Percentiles rank a stretch among this genome's conserved stretches.
Conservation (phyloP, 2,329 filamentous ascomycete species). For the Cercospora janseana region DNA sequence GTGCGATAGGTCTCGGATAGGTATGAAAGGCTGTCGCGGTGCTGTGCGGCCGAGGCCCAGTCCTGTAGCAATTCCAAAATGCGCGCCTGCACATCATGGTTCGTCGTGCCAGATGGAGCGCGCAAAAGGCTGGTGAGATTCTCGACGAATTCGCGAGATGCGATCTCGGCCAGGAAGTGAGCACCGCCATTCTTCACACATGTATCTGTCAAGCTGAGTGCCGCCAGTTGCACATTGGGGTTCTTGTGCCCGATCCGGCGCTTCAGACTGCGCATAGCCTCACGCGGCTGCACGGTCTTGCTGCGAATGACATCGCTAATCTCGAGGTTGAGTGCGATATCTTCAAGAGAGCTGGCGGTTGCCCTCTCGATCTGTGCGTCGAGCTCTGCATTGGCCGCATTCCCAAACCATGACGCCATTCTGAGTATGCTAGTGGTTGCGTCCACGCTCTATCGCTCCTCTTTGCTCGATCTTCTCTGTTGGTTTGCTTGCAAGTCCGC, state of each 20-base stretch:
- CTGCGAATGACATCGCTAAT: slow-evolving; percentile 97
- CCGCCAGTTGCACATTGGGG: slow-evolving; percentile 91
- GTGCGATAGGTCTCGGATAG: slow-evolving; percentile 82
- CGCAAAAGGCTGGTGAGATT: slow-evolving; percentile 88
- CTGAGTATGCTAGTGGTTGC: no score
- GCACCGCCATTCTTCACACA: slow-evolving; percentile 97
- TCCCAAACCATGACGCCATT: slow-evolving; percentile 96
- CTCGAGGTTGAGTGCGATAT: slow-evolving; percentile 95
- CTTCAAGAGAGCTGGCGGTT: slow-evolving; percentile 93
- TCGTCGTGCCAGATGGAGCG: slow-evolving; percentile 69
- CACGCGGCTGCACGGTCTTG: slow-evolving; percentile 94
- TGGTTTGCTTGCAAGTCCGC: no score
- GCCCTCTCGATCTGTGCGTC: slow-evolving; percentile 97
- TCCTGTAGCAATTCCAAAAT: slow-evolving; percentile 91
- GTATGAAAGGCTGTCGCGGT: slow-evolving; percentile 77
- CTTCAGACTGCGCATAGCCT: slow-evolving; percentile 96
- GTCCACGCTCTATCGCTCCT: no score
- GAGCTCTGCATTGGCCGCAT: slow-evolving; percentile 78
- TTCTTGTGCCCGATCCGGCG: slow-evolving; percentile 95
- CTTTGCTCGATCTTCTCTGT: no score
- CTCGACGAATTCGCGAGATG: slow-evolving; percentile 97
- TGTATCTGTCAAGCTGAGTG: slow-evolving; percentile 94
- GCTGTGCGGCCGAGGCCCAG: slow-evolving; percentile 88
- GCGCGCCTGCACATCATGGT: slow-evolving; percentile 81
- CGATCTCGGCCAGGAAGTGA: slow-evolving; percentile 93